Evolutionary conservation across 805 yeast species (phyloP).

Genomic region (Kuraishia piskuri): DNA sequence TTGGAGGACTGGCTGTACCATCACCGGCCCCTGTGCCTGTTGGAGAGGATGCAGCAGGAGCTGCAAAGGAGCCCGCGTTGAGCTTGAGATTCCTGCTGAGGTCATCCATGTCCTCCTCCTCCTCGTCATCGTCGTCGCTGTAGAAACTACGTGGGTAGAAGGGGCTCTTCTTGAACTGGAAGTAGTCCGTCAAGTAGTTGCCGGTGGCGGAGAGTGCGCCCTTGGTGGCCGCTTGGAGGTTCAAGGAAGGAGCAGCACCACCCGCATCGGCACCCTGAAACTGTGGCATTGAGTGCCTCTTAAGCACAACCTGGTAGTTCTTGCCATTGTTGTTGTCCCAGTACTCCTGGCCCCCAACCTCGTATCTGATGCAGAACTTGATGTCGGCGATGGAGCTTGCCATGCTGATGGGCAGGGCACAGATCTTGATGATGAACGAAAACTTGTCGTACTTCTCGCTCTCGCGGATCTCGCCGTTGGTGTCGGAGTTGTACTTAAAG

Average conservation of each 20-base stretch:
- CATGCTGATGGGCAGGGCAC: slow-evolving; percentile 21
- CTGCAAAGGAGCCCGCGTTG: not conserved
- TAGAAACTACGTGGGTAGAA: not conserved
- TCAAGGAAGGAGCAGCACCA: not conserved
- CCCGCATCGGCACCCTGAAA: not conserved
- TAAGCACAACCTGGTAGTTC: slow-evolving; percentile 29
- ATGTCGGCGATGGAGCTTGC: slow-evolving; percentile 19
- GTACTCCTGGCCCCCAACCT: slow-evolving; percentile 20
- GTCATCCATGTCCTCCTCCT: slow-evolving; percentile 5
- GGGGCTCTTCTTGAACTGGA: slow-evolving; percentile 2
- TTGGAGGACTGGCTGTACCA: not conserved
- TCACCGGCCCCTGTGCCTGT: not conserved
- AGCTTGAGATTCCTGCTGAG: slow-evolving; percentile 4
- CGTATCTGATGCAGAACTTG: slow-evolving; percentile 31
- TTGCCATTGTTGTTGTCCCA: slow-evolving; percentile 32
- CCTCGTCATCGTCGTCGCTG: slow-evolving; percentile 3
- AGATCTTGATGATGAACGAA: slow-evolving; percentile 39
- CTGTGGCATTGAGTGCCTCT: slow-evolving; percentile 9
- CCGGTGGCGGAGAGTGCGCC: not conserved
- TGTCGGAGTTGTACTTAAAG: slow-evolving; percentile 33
- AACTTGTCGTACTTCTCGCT: slow-evolving; percentile 29
- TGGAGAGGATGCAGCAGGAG: not conserved
- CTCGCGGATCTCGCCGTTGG: slow-evolving; percentile 14
- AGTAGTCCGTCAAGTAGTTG: slow-evolving; percentile 3
- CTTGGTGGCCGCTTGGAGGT: not conserved